phyloP scores from a whole-genome alignment of 2,329 filamentous ascomycete species.

The Lasiodiplodia gonubiensis region DNA sequence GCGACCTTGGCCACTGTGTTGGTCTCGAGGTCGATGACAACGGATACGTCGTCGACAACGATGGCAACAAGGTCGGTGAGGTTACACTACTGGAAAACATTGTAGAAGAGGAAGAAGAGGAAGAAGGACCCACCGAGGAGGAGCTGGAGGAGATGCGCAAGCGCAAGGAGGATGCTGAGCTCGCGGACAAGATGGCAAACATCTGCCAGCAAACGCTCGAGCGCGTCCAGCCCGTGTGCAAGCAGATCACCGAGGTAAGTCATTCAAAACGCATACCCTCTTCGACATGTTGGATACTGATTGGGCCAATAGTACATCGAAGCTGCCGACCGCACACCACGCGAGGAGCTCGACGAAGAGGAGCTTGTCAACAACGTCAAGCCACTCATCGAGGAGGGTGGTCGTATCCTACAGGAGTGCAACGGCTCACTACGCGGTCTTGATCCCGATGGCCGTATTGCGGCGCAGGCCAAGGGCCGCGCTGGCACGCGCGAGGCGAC shows the following conservation, averaged over 20 bases:
- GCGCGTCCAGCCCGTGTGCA: slow-evolving; percentile 82
- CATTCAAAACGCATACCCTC: slow-evolving; percentile 14
- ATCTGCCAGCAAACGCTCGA: slow-evolving; percentile 82
- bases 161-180: slow-evolving; percentile 69
- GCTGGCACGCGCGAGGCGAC: slow-evolving; percentile 75
- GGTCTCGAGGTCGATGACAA: slow-evolving; percentile 60
- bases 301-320: slow-evolving; percentile 69
- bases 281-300: slow-evolving; percentile 25
- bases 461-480: slow-evolving; percentile 83
- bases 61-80: slow-evolving; percentile 68
- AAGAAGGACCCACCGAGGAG: slow-evolving; percentile 53
- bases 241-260: slow-evolving; percentile 79
- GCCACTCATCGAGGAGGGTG: slow-evolving; percentile 86
- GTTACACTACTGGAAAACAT: slow-evolving; percentile 67
- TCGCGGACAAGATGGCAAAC: slow-evolving; percentile 75
- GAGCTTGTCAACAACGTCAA: slow-evolving; percentile 84
- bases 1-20: slow-evolving; percentile 58
- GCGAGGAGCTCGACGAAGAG: slow-evolving; percentile 90
- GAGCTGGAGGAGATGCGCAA: slow-evolving; percentile 54
- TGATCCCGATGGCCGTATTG: slow-evolving; percentile 86
- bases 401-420: slow-evolving; percentile 80
- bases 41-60: slow-evolving; percentile 59
- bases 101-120: slow-evolving; percentile 63
- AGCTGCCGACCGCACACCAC: slow-evolving; percentile 76
- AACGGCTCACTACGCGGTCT: slow-evolving; percentile 86